These are phyloP conservation scores for Aspergillus latus DNA, from an alignment of 2,329 filamentous ascomycete species.

Conservation along the genomic window DNA sequence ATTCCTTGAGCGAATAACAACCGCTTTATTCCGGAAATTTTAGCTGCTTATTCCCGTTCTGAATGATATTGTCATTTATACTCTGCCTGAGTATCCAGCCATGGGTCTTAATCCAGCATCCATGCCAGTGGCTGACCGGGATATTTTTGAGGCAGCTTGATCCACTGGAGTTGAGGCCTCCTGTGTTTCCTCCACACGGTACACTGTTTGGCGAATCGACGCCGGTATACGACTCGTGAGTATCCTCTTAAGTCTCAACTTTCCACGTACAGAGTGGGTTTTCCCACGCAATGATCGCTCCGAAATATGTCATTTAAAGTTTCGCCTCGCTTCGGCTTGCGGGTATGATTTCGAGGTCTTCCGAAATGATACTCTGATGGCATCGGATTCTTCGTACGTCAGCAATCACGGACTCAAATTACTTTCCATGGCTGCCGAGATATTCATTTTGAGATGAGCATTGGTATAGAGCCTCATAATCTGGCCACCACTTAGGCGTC, in stretches of 20 bases:
- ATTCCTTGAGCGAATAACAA: neutral
- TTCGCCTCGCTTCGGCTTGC: neutral
- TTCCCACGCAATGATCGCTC: neutral
- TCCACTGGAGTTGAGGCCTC: slow-evolving; percentile 3
- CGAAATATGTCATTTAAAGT: neutral
- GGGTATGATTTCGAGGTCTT: neutral
- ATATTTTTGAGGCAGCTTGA: neutral
- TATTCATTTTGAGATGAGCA: neutral
- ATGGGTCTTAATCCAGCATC: neutral
- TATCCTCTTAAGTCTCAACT: neutral
- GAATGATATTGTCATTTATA: neutral
- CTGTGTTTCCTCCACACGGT: neutral
- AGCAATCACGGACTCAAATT: neutral
- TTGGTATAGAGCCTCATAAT: slow-evolving; percentile 1
- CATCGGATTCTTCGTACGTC: neutral
- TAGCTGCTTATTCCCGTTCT: neutral
- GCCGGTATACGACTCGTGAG: neutral
- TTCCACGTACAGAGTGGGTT: slow-evolving; percentile 5
- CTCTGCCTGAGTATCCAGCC: neutral
- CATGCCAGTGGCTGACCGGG: neutral
- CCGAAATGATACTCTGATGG: neutral
- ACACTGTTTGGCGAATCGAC: neutral
- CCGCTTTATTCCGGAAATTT: neutral
- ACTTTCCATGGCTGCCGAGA: neutral
- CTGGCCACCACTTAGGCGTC: neutral